Evolutionary conservation across 2,329 filamentous ascomycete species (phyloP).

Genomic region (Cryphonectria carpinicola): DNA sequence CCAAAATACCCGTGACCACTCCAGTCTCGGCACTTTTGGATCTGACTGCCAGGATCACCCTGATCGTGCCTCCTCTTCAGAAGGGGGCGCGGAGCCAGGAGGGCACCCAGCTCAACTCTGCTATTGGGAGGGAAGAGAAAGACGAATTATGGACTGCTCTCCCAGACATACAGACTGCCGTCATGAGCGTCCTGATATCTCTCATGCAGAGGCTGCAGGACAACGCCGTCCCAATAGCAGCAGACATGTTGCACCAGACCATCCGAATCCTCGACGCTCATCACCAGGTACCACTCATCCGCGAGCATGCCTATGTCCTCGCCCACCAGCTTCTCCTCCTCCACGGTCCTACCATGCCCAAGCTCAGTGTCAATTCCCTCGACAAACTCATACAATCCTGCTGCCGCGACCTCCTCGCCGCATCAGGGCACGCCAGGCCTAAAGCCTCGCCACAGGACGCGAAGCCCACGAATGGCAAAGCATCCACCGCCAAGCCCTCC

Average conservation of each 20-base stretch:
- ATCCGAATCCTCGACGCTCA: slow-evolving; percentile 70
- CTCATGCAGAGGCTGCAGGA: slow-evolving; percentile 62
- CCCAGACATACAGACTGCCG: slow-evolving; percentile 73
- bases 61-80: slow-evolving; percentile 59
- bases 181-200: slow-evolving; percentile 63
- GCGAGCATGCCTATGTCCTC: slow-evolving; percentile 64
- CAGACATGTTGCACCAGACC: slow-evolving; percentile 71
- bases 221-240: slow-evolving; percentile 61
- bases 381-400: slow-evolving; percentile 65
- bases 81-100: slow-evolving; percentile 51
- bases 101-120: slow-evolving; percentile 67
- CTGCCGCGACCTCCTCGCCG: slow-evolving; percentile 73
- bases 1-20: slow-evolving; percentile 66
- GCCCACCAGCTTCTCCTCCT: slow-evolving; percentile 61
- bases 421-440: slow-evolving; percentile 45
- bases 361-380: slow-evolving; percentile 66
- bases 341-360: slow-evolving; percentile 69
- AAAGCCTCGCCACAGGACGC: slow-evolving; percentile 25
- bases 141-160: slow-evolving; percentile 76
- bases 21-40: slow-evolving; percentile 72
- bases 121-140: slow-evolving; percentile 78
- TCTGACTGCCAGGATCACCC: slow-evolving; percentile 69
- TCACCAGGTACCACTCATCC: slow-evolving; percentile 57
- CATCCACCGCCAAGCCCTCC: slow-evolving; percentile 44
- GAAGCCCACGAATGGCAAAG: slow-evolving; percentile 32